Evolutionary conservation across 257 asterid species (phyloP).

Genomic region (Rauvolfia tetraphylla): DNA sequence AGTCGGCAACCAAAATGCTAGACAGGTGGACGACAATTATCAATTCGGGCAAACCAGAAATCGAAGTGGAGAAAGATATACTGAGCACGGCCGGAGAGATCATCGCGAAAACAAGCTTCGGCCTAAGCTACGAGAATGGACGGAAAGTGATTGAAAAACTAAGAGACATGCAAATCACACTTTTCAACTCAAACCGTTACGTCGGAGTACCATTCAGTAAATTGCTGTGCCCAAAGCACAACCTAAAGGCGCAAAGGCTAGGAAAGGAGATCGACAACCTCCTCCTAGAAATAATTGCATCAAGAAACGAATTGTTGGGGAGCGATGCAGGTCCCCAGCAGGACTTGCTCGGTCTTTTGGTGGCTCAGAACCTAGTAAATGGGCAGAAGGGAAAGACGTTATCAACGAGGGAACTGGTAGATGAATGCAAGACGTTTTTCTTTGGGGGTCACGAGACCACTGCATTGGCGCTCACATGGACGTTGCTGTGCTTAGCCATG

Average conservation of each 20-base stretch:
- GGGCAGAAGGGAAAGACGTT: constrained; percentile 34
- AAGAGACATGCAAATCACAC: constrained; percentile 63
- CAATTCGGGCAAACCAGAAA: constrained; percentile 47
- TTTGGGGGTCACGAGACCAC: constrained; percentile 93
- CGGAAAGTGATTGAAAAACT: constrained; percentile 55
- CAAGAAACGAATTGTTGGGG: constrained; percentile 22
- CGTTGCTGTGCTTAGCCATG: constrained; percentile 56
- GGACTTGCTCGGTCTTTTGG: constrained; percentile 60
- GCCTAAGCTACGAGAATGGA: constrained; percentile 53
- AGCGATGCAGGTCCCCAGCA: constrained; percentile 1
- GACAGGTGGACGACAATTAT: constrained; percentile 53
- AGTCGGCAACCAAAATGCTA: constrained; percentile 57
- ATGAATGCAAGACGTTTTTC: constrained; percentile 91
- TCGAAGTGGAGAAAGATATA: constrained; percentile 71
- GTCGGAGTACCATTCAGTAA: constrained; percentile 85
- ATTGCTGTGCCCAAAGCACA: constrained; percentile 45
- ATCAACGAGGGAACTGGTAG: constrained; percentile 63
- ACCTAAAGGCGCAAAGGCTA: constrained; percentile 44
- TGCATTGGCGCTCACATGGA: constrained; percentile 79
- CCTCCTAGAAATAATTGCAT: constrained; percentile 38
- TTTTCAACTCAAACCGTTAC: constrained; percentile 62
- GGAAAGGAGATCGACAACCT: constrained; percentile 68
- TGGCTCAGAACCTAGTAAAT: constrained; percentile 38
- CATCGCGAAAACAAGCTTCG: constrained; percentile 73
- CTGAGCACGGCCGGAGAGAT: constrained; percentile 73